Conservation (phyloP, 176 grass and related monocot genomes). For the Dendrocalamus sinicus region DNA sequence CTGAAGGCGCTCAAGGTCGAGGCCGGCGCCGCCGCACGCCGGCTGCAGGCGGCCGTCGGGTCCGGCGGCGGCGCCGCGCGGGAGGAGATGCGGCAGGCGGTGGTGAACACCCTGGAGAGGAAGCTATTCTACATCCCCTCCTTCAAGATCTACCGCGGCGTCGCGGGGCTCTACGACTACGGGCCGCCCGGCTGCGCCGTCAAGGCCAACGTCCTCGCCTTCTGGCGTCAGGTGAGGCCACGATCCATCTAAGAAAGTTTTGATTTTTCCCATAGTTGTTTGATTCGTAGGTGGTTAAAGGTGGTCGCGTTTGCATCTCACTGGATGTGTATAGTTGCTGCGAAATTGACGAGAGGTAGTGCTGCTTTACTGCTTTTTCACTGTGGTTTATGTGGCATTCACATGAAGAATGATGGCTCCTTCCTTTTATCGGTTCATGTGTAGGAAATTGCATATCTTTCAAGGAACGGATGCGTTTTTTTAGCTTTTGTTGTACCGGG, state of each 20-base stretch:
- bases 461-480: not conserved
- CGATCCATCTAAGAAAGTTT: not conserved
- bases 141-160: slow-evolving; percentile 87
- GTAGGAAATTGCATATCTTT: not conserved
- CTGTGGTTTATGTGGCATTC: not conserved
- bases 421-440: not conserved
- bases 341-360: not conserved
- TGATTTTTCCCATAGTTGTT: not conserved
- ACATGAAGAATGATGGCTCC: not conserved
- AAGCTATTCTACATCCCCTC: slow-evolving; percentile 84
- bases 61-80: slow-evolving; percentile 40
- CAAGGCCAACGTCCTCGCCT: slow-evolving; percentile 75
- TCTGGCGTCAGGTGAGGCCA: slow-evolving; percentile 75
- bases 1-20: slow-evolving; percentile 68
- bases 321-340: not conserved
- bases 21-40: slow-evolving; percentile 55
- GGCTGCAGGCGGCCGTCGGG: slow-evolving; percentile 50
- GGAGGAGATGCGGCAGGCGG: slow-evolving; percentile 72
- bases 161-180: slow-evolving; percentile 85
- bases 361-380: not conserved
- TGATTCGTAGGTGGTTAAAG: not conserved
- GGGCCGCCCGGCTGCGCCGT: slow-evolving; percentile 79
- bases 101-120: slow-evolving; percentile 80
- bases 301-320: not conserved
- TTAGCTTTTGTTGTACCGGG: not conserved